Conservation (phyloP, 257 asterid species). For the Euphrasia confusa region DNA sequence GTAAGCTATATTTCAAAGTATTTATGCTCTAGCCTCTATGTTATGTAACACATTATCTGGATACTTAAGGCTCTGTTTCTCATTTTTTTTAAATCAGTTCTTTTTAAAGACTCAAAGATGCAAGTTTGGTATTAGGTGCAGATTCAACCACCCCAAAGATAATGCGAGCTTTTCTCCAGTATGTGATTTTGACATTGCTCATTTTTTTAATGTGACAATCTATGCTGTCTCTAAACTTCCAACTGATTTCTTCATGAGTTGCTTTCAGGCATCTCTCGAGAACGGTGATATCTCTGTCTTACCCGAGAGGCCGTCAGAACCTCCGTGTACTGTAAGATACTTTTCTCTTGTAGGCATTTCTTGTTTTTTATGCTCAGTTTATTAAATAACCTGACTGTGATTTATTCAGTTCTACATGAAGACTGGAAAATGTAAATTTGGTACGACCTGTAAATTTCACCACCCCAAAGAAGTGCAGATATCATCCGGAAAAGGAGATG, state of each 20-base stretch:
- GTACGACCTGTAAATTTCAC: constrained; percentile 84
- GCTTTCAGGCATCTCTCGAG: constrained; percentile 55
- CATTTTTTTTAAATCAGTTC: constrained; percentile 42
- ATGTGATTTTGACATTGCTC: constrained; percentile 31
- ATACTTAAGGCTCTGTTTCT: constrained; percentile 20
- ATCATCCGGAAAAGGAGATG: constrained; percentile 42
- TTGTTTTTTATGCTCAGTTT: constrained; percentile 16
- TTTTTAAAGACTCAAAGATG: constrained; percentile 88
- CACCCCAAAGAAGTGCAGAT: constrained; percentile 79
- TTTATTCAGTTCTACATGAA: constrained; percentile 86
- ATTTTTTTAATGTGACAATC: constrained; percentile 9
- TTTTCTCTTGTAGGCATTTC: constrained; percentile 21
- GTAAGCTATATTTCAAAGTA: constrained; percentile 45
- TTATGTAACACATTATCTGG: constrained; percentile 18
- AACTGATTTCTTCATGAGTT: constrained; percentile 22
- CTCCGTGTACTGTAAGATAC: constrained; percentile 77
- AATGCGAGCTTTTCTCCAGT: constrained; percentile 27
- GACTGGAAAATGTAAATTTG: constrained; percentile 92
- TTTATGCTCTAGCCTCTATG: constrained; percentile 19
- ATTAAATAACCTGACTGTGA: constrained; percentile 18
- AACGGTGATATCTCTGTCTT: constrained; percentile 41
- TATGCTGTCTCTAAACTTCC: constrained; percentile 13
- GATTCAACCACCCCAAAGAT: constrained; percentile 90
- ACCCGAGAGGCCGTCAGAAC: constrained; percentile 97
- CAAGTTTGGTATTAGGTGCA: constrained; percentile 85